phyloP scores from a whole-genome alignment of 345 rosid genomes.

The Pistacia atlantica region DNA sequence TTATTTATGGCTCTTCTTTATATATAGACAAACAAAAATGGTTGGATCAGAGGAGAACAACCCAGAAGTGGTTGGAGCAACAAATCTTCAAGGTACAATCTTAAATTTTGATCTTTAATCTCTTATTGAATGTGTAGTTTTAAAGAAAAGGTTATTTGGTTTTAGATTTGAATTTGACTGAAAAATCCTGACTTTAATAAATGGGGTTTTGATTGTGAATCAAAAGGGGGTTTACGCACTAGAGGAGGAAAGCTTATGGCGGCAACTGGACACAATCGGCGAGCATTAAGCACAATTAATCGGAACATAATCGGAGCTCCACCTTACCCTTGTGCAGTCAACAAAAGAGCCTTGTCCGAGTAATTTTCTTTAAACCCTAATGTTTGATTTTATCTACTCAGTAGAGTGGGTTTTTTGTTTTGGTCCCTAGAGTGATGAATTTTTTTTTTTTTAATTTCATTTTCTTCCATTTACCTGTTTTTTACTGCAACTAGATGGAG shows the following conservation, averaged over 20 bases:
- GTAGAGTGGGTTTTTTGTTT: neutral
- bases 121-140: neutral
- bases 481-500: neutral
- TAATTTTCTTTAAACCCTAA: constrained; percentile 35
- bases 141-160: neutral
- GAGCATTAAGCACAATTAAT: constrained; percentile 74
- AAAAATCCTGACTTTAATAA: constrained; percentile 27
- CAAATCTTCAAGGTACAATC: constrained; percentile 49
- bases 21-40: constrained; percentile 45
- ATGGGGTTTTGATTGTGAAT: constrained; percentile 13
- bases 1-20: constrained; percentile 25
- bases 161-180: neutral
- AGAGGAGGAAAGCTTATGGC: constrained; percentile 59
- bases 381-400: neutral
- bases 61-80: constrained; percentile 61
- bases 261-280: constrained; percentile 52
- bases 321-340: constrained; percentile 69
- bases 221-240: constrained; percentile 52
- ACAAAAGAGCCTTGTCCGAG: constrained; percentile 64
- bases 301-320: constrained; percentile 63
- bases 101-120: neutral
- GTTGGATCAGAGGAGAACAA: constrained; percentile 79
- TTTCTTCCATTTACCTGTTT: neutral
- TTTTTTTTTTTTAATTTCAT: neutral
- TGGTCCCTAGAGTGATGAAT: neutral